These are phyloP conservation scores for Arabidopsis hybrid DNA, from an alignment of 441 rosid species.

Conservation along the genomic window DNA sequence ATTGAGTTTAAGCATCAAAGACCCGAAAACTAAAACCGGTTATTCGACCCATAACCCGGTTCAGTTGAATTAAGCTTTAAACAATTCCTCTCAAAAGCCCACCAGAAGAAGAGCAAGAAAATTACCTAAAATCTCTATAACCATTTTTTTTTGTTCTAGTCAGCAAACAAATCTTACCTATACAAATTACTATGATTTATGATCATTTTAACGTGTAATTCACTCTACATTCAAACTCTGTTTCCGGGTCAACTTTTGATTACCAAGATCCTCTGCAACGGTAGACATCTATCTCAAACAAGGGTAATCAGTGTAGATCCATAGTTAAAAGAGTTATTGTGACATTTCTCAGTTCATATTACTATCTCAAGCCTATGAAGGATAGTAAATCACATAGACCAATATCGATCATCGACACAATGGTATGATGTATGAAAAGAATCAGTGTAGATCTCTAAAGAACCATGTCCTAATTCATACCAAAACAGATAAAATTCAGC, in stretches of 20 bases:
- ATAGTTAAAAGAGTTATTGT: not conserved
- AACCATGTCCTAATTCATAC: not conserved
- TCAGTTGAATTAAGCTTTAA: not conserved
- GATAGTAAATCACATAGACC: not conserved
- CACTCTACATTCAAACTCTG: not conserved
- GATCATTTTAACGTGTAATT: not conserved
- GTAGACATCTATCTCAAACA: not conserved
- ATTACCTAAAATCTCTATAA: not conserved
- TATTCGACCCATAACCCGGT: not conserved
- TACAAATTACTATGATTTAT: not conserved
- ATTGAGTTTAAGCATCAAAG: not conserved
- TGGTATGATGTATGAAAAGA: not conserved
- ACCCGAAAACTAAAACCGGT: conserved; percentile 13
- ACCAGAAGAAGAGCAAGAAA: not conserved
- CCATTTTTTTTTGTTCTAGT: not conserved
- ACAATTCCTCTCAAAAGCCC: not conserved
- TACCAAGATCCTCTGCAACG: not conserved
- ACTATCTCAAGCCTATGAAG: not conserved
- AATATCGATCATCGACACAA: not conserved
- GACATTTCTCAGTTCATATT: not conserved
- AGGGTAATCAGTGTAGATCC: not conserved
- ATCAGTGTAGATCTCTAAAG: not conserved
- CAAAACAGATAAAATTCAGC: not conserved
- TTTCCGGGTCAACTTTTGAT: not conserved
- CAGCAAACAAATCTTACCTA: not conserved